A percentile compares a stretch with the other conserved stretches of the same genome.
phyloP scores from a whole-genome alignment of 768 basidiomycete species.

The Suillus hirtellus region DNA sequence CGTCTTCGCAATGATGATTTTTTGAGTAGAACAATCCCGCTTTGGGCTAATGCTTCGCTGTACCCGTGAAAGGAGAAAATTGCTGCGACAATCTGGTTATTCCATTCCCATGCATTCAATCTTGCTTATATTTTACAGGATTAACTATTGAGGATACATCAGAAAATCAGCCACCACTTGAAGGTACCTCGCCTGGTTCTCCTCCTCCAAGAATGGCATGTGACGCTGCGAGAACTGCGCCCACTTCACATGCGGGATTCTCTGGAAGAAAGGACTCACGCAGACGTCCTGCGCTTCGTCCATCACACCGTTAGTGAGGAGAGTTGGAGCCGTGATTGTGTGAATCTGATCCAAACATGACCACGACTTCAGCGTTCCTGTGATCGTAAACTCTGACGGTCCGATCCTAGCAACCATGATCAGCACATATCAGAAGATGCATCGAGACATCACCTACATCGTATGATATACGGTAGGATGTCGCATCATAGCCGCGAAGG shows the following conservation, averaged over 20 bases:
- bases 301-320: constrained; percentile 35
- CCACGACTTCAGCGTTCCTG: constrained; percentile 43
- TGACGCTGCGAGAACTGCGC: constrained; percentile 35
- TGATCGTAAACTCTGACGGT: constrained; percentile 34
- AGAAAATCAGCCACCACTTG: constrained; percentile 37
- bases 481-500: constrained; percentile 18
- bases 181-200: constrained; percentile 36
- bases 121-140: not conserved
- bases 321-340: constrained; percentile 35
- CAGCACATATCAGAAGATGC: not conserved
- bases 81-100: not conserved
- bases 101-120: not conserved
- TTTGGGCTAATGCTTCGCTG: not conserved
- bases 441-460: constrained; percentile 18
- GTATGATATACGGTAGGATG: constrained; percentile 19
- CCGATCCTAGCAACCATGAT: constrained; percentile 7
- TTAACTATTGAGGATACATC: not conserved
- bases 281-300: constrained; percentile 35
- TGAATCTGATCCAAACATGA: constrained; percentile 39
- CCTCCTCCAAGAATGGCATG: constrained; percentile 41
- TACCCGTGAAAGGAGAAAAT: not conserved
- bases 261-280: constrained; percentile 30
- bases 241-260: constrained; percentile 30
- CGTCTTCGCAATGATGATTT: too few relatives aligned
- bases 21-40: not conserved